phyloP scores from a whole-genome alignment of 768 basidiomycete genomes.

The Asterophora lycoperdoides region DNA sequence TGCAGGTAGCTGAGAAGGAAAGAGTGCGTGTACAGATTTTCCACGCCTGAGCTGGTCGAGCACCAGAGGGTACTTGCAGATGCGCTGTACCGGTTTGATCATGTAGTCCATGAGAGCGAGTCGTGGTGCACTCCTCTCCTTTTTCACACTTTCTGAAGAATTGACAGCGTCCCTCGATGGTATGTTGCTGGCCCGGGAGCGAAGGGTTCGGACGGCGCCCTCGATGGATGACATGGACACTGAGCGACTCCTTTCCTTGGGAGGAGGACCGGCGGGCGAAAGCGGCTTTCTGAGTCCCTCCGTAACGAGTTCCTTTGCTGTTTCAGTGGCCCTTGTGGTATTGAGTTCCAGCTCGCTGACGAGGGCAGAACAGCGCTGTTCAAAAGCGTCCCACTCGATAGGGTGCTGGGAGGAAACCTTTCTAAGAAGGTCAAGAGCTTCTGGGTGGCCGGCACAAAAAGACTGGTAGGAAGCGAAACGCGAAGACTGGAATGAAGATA shows the following conservation, averaged over 20 bases:
- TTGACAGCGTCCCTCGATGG: conserved; percentile 29
- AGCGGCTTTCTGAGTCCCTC: conserved; percentile 11
- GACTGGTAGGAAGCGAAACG: conserved; percentile 75
- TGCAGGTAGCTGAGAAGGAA: conserved; percentile 18
- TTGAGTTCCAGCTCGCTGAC: conserved; percentile 35
- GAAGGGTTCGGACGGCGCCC: conserved; percentile 35
- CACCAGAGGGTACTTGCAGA: conserved; percentile 93
- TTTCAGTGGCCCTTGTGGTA: conserved; percentile 15
- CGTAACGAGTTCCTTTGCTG: conserved; percentile 19
- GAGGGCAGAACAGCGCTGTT: conserved; percentile 66
- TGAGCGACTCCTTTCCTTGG: conserved; percentile 35
- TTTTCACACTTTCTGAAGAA: conserved; percentile 19
- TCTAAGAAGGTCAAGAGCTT: conserved; percentile 73
- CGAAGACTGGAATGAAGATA: conserved; percentile 46
- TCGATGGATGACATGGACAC: conserved; percentile 53
- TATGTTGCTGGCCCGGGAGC: conserved; percentile 30
- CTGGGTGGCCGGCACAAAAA: conserved; percentile 85
- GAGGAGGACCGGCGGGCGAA: conserved; percentile 8
- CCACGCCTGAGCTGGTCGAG: conserved; percentile 62
- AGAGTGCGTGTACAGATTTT: conserved; percentile 25
- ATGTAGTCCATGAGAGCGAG: conserved; percentile 81
- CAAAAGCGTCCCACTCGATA: conserved; percentile 80
- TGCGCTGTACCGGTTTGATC: conserved; percentile 95
- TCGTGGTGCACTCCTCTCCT: conserved; percentile 33
- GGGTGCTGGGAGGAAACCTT: conserved; percentile 59